Percentiles rank a stretch among this genome's conserved stretches.
phyloP scores from a whole-genome alignment of 352 stramenopile species.

The Thalassiosira hispida region DNA sequence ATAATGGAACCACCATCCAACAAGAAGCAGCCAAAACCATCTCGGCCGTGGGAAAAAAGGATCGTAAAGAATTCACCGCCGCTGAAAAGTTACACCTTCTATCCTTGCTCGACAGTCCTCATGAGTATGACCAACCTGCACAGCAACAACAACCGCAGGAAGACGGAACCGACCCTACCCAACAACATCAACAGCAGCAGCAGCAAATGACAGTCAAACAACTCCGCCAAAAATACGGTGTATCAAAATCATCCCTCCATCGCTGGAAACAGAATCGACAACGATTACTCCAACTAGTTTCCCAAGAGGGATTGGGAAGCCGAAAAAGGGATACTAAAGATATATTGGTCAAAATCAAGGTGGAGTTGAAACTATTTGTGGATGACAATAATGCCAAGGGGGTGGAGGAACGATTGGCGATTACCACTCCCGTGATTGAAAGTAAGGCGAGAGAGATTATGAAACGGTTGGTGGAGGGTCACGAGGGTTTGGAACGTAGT shows the following conservation, averaged over 20 bases:
- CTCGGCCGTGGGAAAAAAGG: slow-evolving; percentile 13
- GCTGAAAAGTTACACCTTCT: slow-evolving; percentile 1
- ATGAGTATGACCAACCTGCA: neutral
- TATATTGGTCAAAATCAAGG: neutral
- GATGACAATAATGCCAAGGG: neutral
- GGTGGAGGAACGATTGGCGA: neutral
- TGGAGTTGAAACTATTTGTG: neutral
- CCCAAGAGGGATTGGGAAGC: neutral
- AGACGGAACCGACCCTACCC: too few relatives aligned
- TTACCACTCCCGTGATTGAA: neutral
- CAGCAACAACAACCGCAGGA: too few relatives aligned
- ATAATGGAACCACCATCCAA: too few relatives aligned
- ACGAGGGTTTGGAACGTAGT: too few relatives aligned
- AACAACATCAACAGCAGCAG: too few relatives aligned
- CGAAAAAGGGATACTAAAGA: slow-evolving; percentile 6
- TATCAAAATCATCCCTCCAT: slow-evolving; percentile 16
- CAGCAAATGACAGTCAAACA: neutral
- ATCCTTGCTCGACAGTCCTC: neutral
- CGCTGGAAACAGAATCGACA: neutral
- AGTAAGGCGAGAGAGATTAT: neutral
- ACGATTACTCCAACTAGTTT: neutral
- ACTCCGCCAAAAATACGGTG: slow-evolving; percentile 7
- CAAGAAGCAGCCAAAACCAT: too few relatives aligned
- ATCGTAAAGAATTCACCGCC: slow-evolving; percentile 4
- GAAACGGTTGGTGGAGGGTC: too few relatives aligned